Evolutionary conservation across 2,329 filamentous ascomycete genomes (phyloP).

Genomic region (Plenodomus biglobosus): DNA sequence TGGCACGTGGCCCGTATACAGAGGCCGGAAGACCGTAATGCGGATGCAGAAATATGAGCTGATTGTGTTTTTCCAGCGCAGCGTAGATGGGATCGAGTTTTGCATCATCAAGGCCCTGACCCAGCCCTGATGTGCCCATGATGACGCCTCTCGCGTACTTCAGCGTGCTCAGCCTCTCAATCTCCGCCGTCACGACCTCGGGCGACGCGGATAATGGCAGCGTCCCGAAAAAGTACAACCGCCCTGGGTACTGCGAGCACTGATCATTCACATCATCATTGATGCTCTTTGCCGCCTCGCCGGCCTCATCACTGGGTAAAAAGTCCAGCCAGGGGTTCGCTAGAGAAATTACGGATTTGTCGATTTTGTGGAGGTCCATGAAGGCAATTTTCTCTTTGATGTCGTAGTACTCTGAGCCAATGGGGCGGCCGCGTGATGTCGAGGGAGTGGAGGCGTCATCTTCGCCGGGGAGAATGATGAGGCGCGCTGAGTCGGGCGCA

Average conservation of each 20-base stretch:
- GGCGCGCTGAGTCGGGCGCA: constrained; percentile 58
- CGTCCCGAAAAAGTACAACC: constrained; percentile 80
- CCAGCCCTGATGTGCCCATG: constrained; percentile 80
- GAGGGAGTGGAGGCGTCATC: constrained; percentile 55
- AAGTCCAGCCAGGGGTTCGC: constrained; percentile 97
- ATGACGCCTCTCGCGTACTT: constrained; percentile 80
- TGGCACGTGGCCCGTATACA: constrained; percentile 74
- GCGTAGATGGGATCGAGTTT: constrained; percentile 70
- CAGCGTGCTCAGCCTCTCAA: constrained; percentile 63
- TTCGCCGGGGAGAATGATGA: constrained; percentile 65
- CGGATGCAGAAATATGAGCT: constrained; percentile 82
- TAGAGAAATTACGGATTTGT: constrained; percentile 80
- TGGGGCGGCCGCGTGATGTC: constrained; percentile 71
- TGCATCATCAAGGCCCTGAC: constrained; percentile 77
- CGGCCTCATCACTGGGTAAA: constrained; percentile 62
- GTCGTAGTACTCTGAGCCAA: constrained; percentile 81
- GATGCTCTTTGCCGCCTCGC: constrained; percentile 64
- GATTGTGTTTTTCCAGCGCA: constrained; percentile 64
- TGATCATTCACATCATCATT: constrained; percentile 77
- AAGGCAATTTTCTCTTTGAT: constrained; percentile 79
- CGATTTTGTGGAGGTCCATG: constrained; percentile 82
- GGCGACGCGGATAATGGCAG: constrained; percentile 71
- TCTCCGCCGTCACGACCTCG: constrained; percentile 64
- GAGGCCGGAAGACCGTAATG: constrained; percentile 84
- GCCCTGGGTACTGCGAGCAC: constrained; percentile 65